Percentiles rank a stretch among this genome's conserved stretches.
Evolutionary conservation across 208 protist genomes (phyloP).

Genomic region (Crithidia thermophila): DNA sequence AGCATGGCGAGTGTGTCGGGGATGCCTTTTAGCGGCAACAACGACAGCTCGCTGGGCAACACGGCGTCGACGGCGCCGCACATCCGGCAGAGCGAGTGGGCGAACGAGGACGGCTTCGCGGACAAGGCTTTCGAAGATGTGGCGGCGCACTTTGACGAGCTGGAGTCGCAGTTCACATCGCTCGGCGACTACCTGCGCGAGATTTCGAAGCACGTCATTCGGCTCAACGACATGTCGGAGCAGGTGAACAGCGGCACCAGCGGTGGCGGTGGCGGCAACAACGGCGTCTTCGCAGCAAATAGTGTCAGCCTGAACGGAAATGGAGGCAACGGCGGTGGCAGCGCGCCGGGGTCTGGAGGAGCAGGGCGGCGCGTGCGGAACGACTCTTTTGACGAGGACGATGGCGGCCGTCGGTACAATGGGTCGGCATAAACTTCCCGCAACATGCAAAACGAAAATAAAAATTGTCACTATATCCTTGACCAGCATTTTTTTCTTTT

Average conservation of each 20-base stretch:
- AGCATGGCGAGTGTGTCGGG: neutral
- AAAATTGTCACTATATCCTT: too few relatives aligned
- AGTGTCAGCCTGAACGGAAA: conserved; percentile 1
- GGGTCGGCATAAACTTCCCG: too few relatives aligned
- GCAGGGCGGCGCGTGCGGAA: conserved; percentile 4
- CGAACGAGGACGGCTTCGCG: conserved; percentile 48
- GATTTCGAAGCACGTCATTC: conserved; percentile 82
- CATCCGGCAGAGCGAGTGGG: conserved; percentile 29
- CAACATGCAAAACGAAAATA: too few relatives aligned
- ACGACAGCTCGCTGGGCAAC: conserved; percentile 17
- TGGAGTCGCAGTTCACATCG: conserved; percentile 77
- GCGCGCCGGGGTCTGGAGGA: neutral
- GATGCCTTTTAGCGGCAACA: neutral
- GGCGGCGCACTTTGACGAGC: conserved; percentile 60
- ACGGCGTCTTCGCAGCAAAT: neutral
- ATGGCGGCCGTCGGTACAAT: too few relatives aligned
- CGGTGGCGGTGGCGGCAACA: neutral
- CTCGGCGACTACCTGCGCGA: conserved; percentile 79
- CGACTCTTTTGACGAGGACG: conserved; percentile 11
- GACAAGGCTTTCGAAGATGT: conserved; percentile 84
- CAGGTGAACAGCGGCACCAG: conserved; percentile 45
- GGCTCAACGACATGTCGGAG: conserved; percentile 84
- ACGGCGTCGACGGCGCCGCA: conserved; percentile 15
- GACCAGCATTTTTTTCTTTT: too few relatives aligned
- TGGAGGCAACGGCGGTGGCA: neutral